Conservation (phyloP, 768 basidiomycete species). For the Kwoniella dendrophila region DNA sequence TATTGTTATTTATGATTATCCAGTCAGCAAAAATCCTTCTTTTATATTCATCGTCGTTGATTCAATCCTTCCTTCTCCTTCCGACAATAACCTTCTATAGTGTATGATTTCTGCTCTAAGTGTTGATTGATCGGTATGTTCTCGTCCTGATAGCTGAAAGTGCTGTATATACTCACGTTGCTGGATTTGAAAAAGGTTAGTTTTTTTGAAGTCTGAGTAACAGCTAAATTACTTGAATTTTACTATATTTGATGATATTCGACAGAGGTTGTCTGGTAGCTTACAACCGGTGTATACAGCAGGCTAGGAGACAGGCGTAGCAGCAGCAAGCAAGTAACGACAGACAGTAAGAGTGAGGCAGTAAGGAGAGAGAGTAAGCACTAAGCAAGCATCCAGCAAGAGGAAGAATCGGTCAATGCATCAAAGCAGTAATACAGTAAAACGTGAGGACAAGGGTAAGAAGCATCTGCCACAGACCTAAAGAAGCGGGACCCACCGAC, state of each 20-base stretch:
- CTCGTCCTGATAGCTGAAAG: conserved; percentile 1
- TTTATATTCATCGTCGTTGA: no score
- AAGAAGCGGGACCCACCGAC: conserved; percentile 10
- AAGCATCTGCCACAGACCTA: conserved; percentile 21
- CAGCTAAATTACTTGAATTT: neutral
- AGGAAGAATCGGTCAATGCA: neutral
- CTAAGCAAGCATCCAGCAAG: neutral
- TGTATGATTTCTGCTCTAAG: neutral
- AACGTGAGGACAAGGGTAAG: neutral
- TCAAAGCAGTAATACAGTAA: neutral
- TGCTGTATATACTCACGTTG: conserved; percentile 14
- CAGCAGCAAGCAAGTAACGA: conserved; percentile 1
- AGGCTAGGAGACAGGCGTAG: neutral
- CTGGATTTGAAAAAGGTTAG: conserved; percentile 14
- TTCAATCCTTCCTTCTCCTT: neutral
- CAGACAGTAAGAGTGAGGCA: no score
- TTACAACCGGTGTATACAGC: neutral
- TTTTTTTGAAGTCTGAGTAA: conserved; percentile 9
- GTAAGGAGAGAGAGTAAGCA: no score
- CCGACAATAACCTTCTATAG: neutral
- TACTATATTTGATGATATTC: neutral
- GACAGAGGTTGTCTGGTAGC: neutral
- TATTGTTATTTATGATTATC: no score
- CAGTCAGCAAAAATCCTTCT: conserved; percentile 7
- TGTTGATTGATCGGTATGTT: neutral